These are phyloP conservation scores for Xylaria hypoxylon DNA, from an alignment of 2,329 filamentous ascomycete genomes.

Conservation along the genomic window DNA sequence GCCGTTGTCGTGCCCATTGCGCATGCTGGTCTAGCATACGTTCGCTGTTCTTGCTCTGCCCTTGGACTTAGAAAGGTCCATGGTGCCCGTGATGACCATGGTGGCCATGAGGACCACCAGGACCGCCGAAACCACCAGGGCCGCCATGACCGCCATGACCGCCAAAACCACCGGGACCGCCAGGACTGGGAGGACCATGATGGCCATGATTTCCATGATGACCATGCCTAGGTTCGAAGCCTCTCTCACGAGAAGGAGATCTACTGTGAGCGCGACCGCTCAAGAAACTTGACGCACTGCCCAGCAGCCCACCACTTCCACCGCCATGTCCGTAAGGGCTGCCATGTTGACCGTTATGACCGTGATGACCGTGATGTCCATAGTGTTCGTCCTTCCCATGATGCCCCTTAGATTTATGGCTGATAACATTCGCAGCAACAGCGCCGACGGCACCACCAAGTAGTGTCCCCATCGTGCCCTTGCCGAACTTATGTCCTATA, in stretches of 20 bases:
- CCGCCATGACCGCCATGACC: conserved; percentile 22
- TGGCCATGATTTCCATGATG: conserved; percentile 17
- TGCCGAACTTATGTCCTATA: conserved; percentile 65
- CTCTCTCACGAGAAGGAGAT: not conserved
- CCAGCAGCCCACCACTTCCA: conserved; percentile 41
- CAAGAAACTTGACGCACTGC: conserved; percentile 40
- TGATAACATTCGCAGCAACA: conserved; percentile 65
- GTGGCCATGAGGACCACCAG: conserved; percentile 35
- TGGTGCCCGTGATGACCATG: conserved; percentile 38
- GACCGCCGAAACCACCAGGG: conserved; percentile 9
- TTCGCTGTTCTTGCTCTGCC: not conserved
- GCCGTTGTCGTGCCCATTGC: not conserved
- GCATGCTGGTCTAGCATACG: not conserved
- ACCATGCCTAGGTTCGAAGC: not conserved
- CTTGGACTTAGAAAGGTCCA: conserved; percentile 12
- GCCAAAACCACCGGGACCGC: conserved; percentile 23
- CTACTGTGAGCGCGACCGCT: conserved; percentile 26
- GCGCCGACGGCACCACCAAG: conserved; percentile 66
- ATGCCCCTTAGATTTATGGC: conserved; percentile 56
- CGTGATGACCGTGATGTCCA: conserved; percentile 28
- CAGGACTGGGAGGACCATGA: not conserved
- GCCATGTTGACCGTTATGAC: not conserved
- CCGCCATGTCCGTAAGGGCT: conserved; percentile 25
- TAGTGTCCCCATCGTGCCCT: conserved; percentile 64
- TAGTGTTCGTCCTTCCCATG: conserved; percentile 49